Base-by-base conservation (phyloP, 2,329 filamentous ascomycete species). In the Albophoma yamanashiensis region DNA sequence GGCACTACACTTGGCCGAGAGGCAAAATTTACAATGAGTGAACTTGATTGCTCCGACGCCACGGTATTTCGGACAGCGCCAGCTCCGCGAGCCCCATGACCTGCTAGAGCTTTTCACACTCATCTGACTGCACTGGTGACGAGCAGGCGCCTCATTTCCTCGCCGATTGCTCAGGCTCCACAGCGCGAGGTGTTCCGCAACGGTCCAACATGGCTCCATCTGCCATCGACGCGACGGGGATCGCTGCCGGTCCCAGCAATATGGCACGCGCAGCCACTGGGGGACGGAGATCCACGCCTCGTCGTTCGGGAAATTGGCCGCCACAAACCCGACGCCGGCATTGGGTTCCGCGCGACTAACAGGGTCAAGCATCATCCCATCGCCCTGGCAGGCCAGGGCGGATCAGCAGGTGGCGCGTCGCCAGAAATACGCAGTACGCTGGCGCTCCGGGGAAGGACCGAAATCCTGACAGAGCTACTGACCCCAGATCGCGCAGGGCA, bases 271-370 rank as follows among this genome's bases (percentile, higher is more conserved):
- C 69, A 71, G 40, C 1, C 73, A 72, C 56, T 73, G 71, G 58
- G 73, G 64, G 45, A 71, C 67, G 36, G 70, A 72, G 7, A 71
- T 68, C 64, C 73, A 70, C 52, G 71, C 66, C 60, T 69, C 69
- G 64, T 73, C 71, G 62, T 69, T 70, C 27, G 72, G 66, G 6
- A 73, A 64, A 47, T 67, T 70, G 31, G 66, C 64, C 14, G 68
- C 66, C 38, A 73, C 34, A 36, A 36, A 4, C 34, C 34, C 34
- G 34, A 12, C 12, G 36, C 36, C 36, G 36, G 6, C 36, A 14
- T 38, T 38, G 36, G 36, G 11, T 14, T 12, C 36, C 11, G 36
- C 36, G 36, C 36, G 36, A 14, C 11, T 14, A 38, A 38, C 36
- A 38, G 36, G 36, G 36, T 2, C 36, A 38, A 38, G 11, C 36